Conservation (phyloP, 1,284 basidiomycete genomes). For the Microstroma glucosiphilum region DNA sequence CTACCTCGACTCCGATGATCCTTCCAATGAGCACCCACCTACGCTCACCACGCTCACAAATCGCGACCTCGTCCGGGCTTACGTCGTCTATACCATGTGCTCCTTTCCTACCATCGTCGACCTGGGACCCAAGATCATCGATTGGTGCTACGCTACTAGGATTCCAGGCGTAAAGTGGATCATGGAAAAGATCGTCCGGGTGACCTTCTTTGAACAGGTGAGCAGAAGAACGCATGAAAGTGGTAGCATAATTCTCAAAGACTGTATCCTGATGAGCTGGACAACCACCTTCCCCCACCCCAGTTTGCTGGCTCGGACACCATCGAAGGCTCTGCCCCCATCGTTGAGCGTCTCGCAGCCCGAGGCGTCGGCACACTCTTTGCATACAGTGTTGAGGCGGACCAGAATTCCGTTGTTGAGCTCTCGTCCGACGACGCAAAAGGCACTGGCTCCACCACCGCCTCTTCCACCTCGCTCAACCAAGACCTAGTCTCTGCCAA, state of each 20-base stretch:
- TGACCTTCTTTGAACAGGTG: slow-evolving; percentile 66
- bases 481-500: slow-evolving; percentile 15
- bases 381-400: slow-evolving; percentile 77
- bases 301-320: slow-evolving; percentile 82
- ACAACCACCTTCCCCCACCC: too few relatives aligned
- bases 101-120: slow-evolving; percentile 73
- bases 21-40: neutral
- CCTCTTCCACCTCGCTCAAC: neutral
- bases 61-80: slow-evolving; percentile 60
- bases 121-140: slow-evolving; percentile 66
- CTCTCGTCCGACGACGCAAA: neutral
- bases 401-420: slow-evolving; percentile 39
- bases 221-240: too few relatives aligned
- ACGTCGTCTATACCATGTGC: slow-evolving; percentile 73
- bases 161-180: slow-evolving; percentile 65
- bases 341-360: slow-evolving; percentile 59
- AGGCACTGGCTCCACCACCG: neutral
- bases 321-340: slow-evolving; percentile 62
- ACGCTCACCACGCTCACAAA: slow-evolving; percentile 2
- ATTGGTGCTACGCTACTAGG: slow-evolving; percentile 56
- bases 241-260: too few relatives aligned
- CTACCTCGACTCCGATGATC: slow-evolving; percentile 1
- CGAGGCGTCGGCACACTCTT: slow-evolving; percentile 70
- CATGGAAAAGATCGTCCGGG: slow-evolving; percentile 66
- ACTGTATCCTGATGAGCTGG: too few relatives aligned